A percentile compares a stretch with the other conserved stretches of the same genome.
Conservation (phyloP, 768 basidiomycete species). For the Mycena albidolilacea region DNA sequence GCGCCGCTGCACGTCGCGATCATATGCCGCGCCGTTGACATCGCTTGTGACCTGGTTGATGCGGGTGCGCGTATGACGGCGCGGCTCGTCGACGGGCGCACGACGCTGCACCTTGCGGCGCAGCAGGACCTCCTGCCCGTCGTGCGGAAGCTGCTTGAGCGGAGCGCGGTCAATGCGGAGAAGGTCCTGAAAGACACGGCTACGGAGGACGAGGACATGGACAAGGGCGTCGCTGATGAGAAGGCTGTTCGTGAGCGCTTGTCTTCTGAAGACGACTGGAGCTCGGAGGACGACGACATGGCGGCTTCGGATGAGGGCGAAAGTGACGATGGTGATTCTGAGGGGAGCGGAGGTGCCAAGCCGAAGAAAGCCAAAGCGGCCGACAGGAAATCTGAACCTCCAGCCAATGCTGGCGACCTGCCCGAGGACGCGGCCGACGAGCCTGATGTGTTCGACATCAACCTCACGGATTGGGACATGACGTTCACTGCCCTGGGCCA, state of each 20-base stretch:
- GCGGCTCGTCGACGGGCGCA: conserved; percentile 70
- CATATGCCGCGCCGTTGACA: conserved; percentile 59
- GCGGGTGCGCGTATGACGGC: conserved; percentile 70
- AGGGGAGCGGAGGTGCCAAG: conserved; percentile 33
- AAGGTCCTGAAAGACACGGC: conserved; percentile 44
- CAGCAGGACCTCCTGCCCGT: conserved; percentile 60
- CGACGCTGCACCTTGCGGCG: conserved; percentile 70
- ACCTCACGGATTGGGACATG: conserved; percentile 72
- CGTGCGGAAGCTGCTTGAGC: conserved; percentile 65
- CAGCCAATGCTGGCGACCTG: conserved; percentile 51
- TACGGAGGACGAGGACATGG: conserved; percentile 40
- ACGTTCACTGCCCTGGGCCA: conserved; percentile 67
- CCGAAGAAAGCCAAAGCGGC: conserved; percentile 27
- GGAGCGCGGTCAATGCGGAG: conserved; percentile 59
- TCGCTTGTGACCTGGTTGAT: conserved; percentile 67
- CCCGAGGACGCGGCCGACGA: conserved; percentile 65
- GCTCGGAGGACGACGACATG: conserved; percentile 46
- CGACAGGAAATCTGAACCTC: conserved; percentile 28
- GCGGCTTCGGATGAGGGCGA: conserved; percentile 32
- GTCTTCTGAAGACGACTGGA: conserved; percentile 59
- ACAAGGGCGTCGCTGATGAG: conserved; percentile 42
- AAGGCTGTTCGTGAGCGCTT: conserved; percentile 43
- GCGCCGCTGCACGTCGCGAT: conserved; percentile 74
- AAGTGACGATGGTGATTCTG: conserved; percentile 34
- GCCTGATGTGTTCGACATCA: conserved; percentile 71